These are phyloP conservation scores for Batkoa obscura DNA, from an alignment of 371 early-diverging fungal genomes.

Conservation along the genomic window DNA sequence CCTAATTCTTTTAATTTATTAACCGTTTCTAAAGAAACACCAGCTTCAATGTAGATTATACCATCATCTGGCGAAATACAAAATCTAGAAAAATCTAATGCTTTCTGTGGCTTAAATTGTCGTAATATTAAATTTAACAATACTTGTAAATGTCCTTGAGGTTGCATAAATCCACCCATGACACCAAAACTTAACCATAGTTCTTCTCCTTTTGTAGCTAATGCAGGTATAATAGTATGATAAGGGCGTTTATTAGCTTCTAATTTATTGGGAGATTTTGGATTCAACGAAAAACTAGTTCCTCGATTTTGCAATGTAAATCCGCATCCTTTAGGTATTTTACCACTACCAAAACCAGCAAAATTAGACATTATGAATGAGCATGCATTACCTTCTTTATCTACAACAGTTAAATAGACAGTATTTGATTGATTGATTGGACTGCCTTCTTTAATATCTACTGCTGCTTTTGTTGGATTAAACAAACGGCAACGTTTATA, in stretches of 20 bases:
- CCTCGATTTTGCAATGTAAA: conserved; percentile 61
- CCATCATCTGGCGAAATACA: conserved; percentile 24
- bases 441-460: conserved; percentile 25
- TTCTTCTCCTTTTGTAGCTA: conserved; percentile 23
- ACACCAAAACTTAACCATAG: conserved; percentile 10
- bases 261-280: conserved; percentile 40
- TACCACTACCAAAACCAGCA: conserved; percentile 32
- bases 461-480: conserved; percentile 22
- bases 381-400: conserved; percentile 65
- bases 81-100: conserved; percentile 52
- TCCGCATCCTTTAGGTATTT: conserved; percentile 41
- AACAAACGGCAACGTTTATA: conserved; percentile 30
- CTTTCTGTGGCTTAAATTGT: conserved; percentile 35
- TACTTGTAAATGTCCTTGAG: conserved; percentile 70
- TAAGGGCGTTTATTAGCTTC: conserved; percentile 58
- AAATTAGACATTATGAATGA: conserved; percentile 50
- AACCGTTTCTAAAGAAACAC: conserved; percentile 19
- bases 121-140: conserved; percentile 44
- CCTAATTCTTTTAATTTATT: conserved; percentile 27
- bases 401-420: conserved; percentile 57
- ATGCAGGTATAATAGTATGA: conserved; percentile 67
- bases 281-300: conserved; percentile 37
- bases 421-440: conserved; percentile 46
- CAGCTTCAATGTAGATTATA: conserved; percentile 38
- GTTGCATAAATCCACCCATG: conserved; percentile 29